phyloP scores from a whole-genome alignment of 768 basidiomycete species.

The Pulveroboletus frians region DNA sequence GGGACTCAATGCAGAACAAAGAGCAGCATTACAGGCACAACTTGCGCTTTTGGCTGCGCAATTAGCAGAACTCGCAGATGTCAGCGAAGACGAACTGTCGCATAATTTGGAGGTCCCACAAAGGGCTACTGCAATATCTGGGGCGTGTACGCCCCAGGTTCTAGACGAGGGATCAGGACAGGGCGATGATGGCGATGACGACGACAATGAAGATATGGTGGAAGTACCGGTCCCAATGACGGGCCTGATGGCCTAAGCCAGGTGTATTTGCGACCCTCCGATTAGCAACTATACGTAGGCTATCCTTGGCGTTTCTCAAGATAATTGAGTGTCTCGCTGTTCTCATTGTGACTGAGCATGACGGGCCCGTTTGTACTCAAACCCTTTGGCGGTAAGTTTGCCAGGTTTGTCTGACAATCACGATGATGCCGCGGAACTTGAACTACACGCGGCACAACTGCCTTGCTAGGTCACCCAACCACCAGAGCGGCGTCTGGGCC shows the following conservation, averaged over 20 bases:
- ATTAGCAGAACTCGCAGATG: slow-evolving; percentile 59
- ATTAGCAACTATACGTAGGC: background rate
- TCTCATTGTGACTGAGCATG: background rate
- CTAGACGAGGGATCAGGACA: slow-evolving; percentile 4
- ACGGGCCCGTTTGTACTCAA: background rate
- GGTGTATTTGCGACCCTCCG: background rate
- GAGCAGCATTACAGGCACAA: slow-evolving; percentile 70
- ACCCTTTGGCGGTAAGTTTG: background rate
- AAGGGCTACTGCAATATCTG: background rate
- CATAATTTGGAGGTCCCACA: slow-evolving; percentile 20
- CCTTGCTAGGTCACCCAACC: background rate
- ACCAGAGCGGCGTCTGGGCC: too few species aligned
- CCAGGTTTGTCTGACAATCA: background rate
- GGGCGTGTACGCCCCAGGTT: background rate
- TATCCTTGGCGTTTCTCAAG: background rate
- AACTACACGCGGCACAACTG: background rate
- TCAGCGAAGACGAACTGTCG: slow-evolving; percentile 29
- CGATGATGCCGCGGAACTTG: background rate
- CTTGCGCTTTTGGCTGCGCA: slow-evolving; percentile 70
- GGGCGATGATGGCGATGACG: slow-evolving; percentile 12
- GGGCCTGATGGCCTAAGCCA: slow-evolving; percentile 12
- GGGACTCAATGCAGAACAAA: slow-evolving; percentile 38
- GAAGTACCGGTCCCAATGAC: slow-evolving; percentile 24
- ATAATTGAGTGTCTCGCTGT: background rate
- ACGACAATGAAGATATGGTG: slow-evolving; percentile 25